Base-by-base conservation (phyloP, 2,329 filamentous ascomycete species). In the Rhinocladiella mackenziei region DNA sequence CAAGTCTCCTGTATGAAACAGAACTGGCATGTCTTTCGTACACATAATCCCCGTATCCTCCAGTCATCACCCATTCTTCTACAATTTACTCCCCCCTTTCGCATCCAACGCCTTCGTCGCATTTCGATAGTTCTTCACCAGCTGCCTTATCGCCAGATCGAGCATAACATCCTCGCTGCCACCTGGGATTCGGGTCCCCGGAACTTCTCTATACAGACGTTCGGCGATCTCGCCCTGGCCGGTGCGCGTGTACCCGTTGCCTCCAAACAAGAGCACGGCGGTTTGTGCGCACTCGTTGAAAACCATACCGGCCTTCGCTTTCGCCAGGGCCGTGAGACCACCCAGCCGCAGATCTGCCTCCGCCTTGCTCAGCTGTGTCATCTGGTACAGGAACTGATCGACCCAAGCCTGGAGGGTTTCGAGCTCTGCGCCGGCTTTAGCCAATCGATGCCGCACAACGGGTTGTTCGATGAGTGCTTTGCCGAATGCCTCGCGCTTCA, bases 381-480 rank as follows among this genome's bases (percentile, higher is more conserved):
- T 76, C 36, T 54, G 48, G 33, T 57, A 57, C 19, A 57, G 26
- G 35, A 57, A 55, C 39, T 54, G 46, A 26, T 55, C 67, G 18
- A 86, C 71, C 82, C 83, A 88, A 2, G 84, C 80, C 69, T 75
- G 83, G 62, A 84, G 77, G 2, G 74, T 78, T 61, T 88, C 84
- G 3, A 89, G 68, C 56, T 81, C 66, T 0, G 80, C 80, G 2
- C 81, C 84, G 3, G 76, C 77, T 58, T 84, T 86, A 8, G 84
- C 83, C 5, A 88, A 66, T n/a, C 83, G 70, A 60, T 87, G 81
- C 18, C 84, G 69, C 22, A 89, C 83, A 0, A 88, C 84, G 0
- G 83, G 80, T 62, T 88, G 84, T 11, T 87, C 81, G 65, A 88
- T 79, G 7, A 88, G 69, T 0, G 78, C 72, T 61, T 82, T 82